phyloP scores from a whole-genome alignment of 2,329 filamentous ascomycete species.

The Gaeumannomyces tritici region DNA sequence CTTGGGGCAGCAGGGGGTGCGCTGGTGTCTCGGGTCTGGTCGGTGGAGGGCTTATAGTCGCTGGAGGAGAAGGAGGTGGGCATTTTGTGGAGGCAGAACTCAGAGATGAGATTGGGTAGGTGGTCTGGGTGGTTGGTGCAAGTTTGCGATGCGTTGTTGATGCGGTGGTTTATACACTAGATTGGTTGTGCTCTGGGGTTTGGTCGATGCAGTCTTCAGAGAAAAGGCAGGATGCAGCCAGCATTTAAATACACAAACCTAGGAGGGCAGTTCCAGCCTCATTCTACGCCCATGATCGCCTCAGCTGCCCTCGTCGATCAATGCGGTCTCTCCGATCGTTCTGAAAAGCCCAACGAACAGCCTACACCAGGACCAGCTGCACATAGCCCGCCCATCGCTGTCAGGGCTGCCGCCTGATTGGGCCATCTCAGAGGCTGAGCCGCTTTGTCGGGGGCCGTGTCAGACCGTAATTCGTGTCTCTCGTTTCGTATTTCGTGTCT shows the following conservation, averaged over 20 bases:
- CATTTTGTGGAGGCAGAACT: neutral
- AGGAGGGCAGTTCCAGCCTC: neutral
- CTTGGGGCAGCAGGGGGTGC: neutral
- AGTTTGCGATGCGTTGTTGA: too few species aligned
- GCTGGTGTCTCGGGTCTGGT: neutral
- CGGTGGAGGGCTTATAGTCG: neutral
- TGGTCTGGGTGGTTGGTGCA: neutral
- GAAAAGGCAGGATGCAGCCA: neutral
- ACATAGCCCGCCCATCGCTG: too few species aligned
- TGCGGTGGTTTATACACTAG: too few species aligned
- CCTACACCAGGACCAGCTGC: too few species aligned
- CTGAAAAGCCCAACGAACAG: neutral
- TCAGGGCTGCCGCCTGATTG: neutral
- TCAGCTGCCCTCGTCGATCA: neutral
- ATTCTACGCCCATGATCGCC: too few species aligned
- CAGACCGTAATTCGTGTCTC: neutral
- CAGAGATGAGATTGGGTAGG: too few species aligned
- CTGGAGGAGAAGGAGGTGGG: neutral
- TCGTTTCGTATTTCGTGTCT: neutral
- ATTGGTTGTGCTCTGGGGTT: too few species aligned
- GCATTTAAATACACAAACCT: neutral
- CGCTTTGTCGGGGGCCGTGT: neutral
- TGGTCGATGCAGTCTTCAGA: neutral
- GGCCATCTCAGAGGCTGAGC: neutral
- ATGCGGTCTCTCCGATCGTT: neutral